Conservation (phyloP, 2,329 filamentous ascomycete genomes). For the Xylariaceae sp. region DNA sequence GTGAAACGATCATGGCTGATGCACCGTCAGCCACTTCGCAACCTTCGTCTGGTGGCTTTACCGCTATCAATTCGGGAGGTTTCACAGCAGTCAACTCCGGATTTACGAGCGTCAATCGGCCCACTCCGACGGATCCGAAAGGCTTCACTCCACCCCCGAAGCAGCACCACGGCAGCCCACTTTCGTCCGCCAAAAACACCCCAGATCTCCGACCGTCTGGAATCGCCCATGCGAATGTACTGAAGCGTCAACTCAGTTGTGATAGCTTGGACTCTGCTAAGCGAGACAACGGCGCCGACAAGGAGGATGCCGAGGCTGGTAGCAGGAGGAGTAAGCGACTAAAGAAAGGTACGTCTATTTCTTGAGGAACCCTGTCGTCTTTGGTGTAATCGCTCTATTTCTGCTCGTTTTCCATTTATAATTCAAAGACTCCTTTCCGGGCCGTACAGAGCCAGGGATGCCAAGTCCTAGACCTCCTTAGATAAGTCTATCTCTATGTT, state of each 20-base stretch:
- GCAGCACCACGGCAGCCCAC: constrained; percentile 60
- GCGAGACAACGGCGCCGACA: constrained; percentile 52
- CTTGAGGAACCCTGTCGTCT: neutral
- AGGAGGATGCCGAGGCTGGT: constrained; percentile 64
- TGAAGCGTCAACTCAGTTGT: constrained; percentile 78
- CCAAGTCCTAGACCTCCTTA: neutral
- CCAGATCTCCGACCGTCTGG: constrained; percentile 64
- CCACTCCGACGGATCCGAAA: constrained; percentile 52
- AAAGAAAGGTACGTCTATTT: constrained; percentile 70
- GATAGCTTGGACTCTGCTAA: constrained; percentile 53
- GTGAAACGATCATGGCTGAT: constrained; percentile 53
- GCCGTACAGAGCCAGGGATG: neutral
- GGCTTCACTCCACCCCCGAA: constrained; percentile 63
- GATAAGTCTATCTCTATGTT: too few species aligned
- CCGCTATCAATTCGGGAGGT: constrained; percentile 60
- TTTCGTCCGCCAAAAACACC: constrained; percentile 64
- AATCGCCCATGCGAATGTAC: constrained; percentile 57
- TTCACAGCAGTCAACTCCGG: constrained; percentile 75
- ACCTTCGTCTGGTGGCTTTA: constrained; percentile 59
- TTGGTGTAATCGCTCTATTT: neutral
- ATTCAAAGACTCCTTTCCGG: neutral
- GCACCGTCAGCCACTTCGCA: constrained; percentile 43
- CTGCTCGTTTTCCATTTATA: constrained; percentile 8
- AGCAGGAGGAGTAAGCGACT: constrained; percentile 89
- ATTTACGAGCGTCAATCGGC: constrained; percentile 69